Evolutionary conservation across 805 yeast genomes (phyloP), one percentile per base, ranked within the genome.

Genomic region (Saccharomyces cerevisiae): DNA sequence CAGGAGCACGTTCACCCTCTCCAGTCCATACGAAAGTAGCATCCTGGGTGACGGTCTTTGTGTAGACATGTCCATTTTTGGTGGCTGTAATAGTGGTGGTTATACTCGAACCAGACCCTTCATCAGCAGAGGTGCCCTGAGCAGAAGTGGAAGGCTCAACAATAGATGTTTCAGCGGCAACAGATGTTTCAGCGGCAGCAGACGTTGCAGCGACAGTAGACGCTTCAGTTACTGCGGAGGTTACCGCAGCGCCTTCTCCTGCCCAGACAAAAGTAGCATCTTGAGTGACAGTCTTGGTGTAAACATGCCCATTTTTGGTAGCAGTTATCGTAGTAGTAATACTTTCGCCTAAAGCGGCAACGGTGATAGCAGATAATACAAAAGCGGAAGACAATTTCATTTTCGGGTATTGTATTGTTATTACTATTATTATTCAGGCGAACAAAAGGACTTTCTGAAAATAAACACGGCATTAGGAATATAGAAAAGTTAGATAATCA

Each of bases 241-340:
- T 8, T 5, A 5, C 22, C 14, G 50, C 49, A n/a, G 51, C 26
- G 11, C 53, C 53, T 24, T 51, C 53, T n/a, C 53, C 53, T 5
- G 30, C 10, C 53, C 53, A 50, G 36, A 31, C 47, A 30, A 47
- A 50, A 13, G 53, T 47, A 22, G 55, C 50, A n/a, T 50, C 55
- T 46, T 50, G 50, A n/a, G 49, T 31, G 36, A 53, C 46, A 28
- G 55, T 53, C 50, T 53, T 53, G 50, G 55, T 53, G 47, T 53
- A 53, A 32, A 53, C 55, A 31, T 53, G 48, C 14, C 55, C 55
- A 14, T 53, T 46, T 46, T 53, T 53, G 41, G 56, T 50, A 6
- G 56, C 53, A 3, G 56, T 53, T 29, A 53, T 46, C 13, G 26
- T 27, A 14, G 53, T 53, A 14, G 51, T 46, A 29, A 46, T 46